Base-by-base conservation (phyloP, 768 basidiomycete genomes). In the Rhizopogon roseolus region DNA sequence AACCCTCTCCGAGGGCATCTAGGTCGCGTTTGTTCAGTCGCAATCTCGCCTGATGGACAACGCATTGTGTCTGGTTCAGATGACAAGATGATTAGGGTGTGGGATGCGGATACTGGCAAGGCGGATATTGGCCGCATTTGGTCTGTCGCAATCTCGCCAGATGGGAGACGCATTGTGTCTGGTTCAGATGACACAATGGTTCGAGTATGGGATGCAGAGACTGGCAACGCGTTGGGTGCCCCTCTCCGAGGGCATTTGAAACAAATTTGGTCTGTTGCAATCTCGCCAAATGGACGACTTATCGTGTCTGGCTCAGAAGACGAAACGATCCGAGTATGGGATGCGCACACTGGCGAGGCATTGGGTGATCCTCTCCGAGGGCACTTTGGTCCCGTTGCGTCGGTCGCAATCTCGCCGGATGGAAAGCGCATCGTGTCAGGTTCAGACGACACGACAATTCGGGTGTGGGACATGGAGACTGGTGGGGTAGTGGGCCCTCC, bases 381-480 rank as follows among this genome's bases (percentile, higher is more conserved):
- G n/a, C 17, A 54, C 17, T 50, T 19, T 38, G 13, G 44, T 19
- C 22, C 51, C 6, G 57, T 62, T 13, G 0, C 1, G 5, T 55
- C 57, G 0, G 51, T 60, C 4, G 49, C 61, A 22, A 53, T 62
- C 44, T 62, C 61, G 1, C 57, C 54, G 10, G 61, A 59, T 38
- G 49, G 19, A 37, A 9, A 38, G 29, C 13, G 39, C n/a, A 39
- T 50, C 5, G 50, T 45, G 10, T 46, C 52, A 10, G 44, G 54
- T 27, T 62, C 55, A 17, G 6, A 3, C 27, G 51, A 52, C 11
- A 22, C 0, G 16, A 52, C 51, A 22, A 22, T 52, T n/a, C 16
- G 28, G 16, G 25, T 52, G 16, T 52, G 51, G 51, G 19, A 52
- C 17, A 37, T 27, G 5, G 43, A 36, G 43, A 36, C 37, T 6